Base-by-base conservation (phyloP, 2,329 filamentous ascomycete species). In the Talaromyces rugulosus region DNA sequence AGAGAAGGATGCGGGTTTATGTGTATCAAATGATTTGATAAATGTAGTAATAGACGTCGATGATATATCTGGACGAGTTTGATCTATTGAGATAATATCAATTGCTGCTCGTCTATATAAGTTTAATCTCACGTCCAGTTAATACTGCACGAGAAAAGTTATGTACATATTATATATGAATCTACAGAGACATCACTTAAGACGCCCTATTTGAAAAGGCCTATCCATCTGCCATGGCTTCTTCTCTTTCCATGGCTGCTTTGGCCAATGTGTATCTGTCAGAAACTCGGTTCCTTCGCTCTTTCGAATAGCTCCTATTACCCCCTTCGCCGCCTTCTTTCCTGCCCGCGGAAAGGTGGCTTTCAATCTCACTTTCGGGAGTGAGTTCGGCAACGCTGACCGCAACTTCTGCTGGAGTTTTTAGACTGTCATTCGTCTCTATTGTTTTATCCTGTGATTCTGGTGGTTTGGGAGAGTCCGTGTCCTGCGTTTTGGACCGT, bases 1-100 rank as follows among this genome's bases (percentile, higher is more conserved):
- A 81, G 85, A 60, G 78, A 81, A 59, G 85, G 86, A 0, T 77
- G 86, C 62, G 85, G 82, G 0, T 85, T 88, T 65, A 77, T 88
- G 67, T 78, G 78, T 66, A 80, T 88, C 28, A 87, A 85, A 73
- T 87, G 71, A 77, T 64, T 36, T 56, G 23, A 44, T 27, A 33
- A 18, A 23, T 47, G 23, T 47, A 47, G 14, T 27, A 9, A 1
- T 47, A 23, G 18, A 7, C 11, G 42, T 47, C 18, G 42, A 47
- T 47, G 7, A 47, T 18, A 7, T 2, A 51, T 42, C 5, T 34
- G 34, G 9, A 53, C 16, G 14, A 9, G 23, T 30, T 16, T 14
- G 27, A 44, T 16, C 2, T 28, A 33, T 36, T 50, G 31, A 3
- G 33, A 47, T 50, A 51, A 56, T 30, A 56, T 23, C 18, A 5